Conservation (phyloP, 2,329 filamentous ascomycete species). For the Anisogramma anomala region DNA sequence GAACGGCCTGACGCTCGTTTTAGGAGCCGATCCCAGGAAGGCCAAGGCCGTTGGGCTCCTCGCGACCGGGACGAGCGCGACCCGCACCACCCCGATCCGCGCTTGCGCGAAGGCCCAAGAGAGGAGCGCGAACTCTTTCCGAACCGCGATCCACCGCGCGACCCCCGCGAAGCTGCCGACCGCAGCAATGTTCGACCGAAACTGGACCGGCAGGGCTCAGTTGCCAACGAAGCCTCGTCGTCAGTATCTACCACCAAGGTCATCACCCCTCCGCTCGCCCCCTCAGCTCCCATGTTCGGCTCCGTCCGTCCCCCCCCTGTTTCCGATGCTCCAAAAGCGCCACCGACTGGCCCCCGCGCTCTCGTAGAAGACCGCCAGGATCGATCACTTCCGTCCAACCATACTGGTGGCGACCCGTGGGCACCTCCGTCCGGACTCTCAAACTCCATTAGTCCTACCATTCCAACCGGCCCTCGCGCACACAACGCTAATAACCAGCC, state of each 20-base stretch:
- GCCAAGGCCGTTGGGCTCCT: slow-evolving; percentile 32
- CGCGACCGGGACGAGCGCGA: slow-evolving; percentile 28
- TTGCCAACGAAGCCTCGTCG: slow-evolving; percentile 34
- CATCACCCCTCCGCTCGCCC: slow-evolving; percentile 45
- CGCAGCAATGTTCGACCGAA: slow-evolving; percentile 35
- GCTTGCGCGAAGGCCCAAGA: slow-evolving; percentile 25
- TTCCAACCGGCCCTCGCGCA: slow-evolving; percentile 43
- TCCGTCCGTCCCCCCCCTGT: slow-evolving; percentile 34
- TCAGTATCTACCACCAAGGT: slow-evolving; percentile 34
- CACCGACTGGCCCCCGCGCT: slow-evolving; percentile 42
- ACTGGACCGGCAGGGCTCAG: slow-evolving; percentile 35
- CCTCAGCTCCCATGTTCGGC: slow-evolving; percentile 47
- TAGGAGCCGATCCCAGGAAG: slow-evolving; percentile 55
- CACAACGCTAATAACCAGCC: slow-evolving; percentile 20
- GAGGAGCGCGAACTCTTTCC: slow-evolving; percentile 39
- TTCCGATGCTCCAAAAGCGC: slow-evolving; percentile 27
- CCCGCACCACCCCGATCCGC: slow-evolving; percentile 28
- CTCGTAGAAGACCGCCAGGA: slow-evolving; percentile 41
- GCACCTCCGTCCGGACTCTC: slow-evolving; percentile 30
- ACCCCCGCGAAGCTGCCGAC: slow-evolving; percentile 32
- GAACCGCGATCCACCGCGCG: slow-evolving; percentile 32
- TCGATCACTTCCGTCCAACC: slow-evolving; percentile 33
- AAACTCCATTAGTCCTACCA: slow-evolving; percentile 35
- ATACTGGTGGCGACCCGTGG: slow-evolving; percentile 27
- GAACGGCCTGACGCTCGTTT: slow-evolving; percentile 47